phyloP scores from a whole-genome alignment of 768 basidiomycete species.

The Lactarius sanguifluus region DNA sequence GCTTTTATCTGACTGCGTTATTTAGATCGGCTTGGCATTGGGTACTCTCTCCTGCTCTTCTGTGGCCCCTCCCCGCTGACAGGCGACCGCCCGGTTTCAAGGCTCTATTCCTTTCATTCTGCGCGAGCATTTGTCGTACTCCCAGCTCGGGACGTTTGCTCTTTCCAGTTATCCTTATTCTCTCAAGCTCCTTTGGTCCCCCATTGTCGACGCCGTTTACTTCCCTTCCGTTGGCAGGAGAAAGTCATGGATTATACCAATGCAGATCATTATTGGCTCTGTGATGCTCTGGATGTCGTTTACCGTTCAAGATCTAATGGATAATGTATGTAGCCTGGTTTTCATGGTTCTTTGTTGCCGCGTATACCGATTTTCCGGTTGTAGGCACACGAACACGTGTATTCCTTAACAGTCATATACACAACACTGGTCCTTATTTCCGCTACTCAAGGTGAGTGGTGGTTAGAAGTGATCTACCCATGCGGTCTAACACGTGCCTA shows the following conservation, averaged over 20 bases:
- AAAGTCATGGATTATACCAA: constrained; percentile 99
- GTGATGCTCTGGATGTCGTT: constrained; percentile 78
- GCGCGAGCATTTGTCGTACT: constrained; percentile 93
- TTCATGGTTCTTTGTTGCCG: constrained; percentile 13
- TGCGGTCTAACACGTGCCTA: constrained; percentile 27
- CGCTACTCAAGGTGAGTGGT: constrained; percentile 86
- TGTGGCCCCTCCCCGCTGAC: background rate
- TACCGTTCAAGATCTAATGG: constrained; percentile 73
- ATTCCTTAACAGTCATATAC: constrained; percentile 78
- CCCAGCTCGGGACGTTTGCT: constrained; percentile 92
- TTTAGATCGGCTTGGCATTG: constrained; percentile 83
- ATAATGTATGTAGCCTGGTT: constrained; percentile 54
- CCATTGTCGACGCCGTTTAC: constrained; percentile 92
- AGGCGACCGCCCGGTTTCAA: constrained; percentile 32
- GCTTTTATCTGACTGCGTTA: constrained; percentile 6
- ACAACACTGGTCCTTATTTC: constrained; percentile 91
- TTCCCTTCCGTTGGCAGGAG: constrained; percentile 81
- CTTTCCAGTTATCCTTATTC: constrained; percentile 94
- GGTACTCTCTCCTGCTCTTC: constrained; percentile 44
- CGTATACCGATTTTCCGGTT: constrained; percentile 19
- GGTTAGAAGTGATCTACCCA: background rate
- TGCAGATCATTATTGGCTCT: constrained; percentile 86
- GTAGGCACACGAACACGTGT: constrained; percentile 80
- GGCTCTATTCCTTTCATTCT: constrained; percentile 97
- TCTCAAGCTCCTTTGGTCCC: constrained; percentile 95